These are phyloP conservation scores for Wakefieldia striispora DNA, from an alignment of 768 basidiomycete species.

Conservation along the genomic window DNA sequence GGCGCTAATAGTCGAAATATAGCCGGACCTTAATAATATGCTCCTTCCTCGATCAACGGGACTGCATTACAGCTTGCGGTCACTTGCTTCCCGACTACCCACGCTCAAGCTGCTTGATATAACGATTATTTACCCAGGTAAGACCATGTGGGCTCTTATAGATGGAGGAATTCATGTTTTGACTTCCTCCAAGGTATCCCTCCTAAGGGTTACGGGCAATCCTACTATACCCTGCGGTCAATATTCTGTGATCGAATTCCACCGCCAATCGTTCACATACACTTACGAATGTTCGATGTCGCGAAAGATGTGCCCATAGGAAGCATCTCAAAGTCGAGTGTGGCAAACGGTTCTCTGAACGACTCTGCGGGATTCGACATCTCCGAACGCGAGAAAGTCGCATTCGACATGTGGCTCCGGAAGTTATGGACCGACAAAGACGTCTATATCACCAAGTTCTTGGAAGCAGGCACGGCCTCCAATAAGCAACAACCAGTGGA, in stretches of 20 bases:
- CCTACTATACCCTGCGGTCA: constrained; percentile 85
- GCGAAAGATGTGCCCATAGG: constrained; percentile 67
- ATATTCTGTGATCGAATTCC: constrained; percentile 80
- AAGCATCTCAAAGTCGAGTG: constrained; percentile 40
- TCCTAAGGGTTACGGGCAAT: constrained; percentile 76
- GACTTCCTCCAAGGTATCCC: constrained; percentile 66
- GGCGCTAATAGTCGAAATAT: constrained; percentile 6
- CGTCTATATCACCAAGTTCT: constrained; percentile 64
- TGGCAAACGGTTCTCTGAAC: constrained; percentile 28
- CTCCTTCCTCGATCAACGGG: constrained; percentile 93
- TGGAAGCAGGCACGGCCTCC: constrained; percentile 49
- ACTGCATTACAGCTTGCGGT: constrained; percentile 78
- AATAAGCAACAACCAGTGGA: constrained; percentile 35
- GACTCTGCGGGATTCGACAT: constrained; percentile 46
- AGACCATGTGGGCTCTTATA: background rate
- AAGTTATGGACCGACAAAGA: constrained; percentile 87
- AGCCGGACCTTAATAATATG: constrained; percentile 80
- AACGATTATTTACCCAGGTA: constrained; percentile 90
- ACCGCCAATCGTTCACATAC: constrained; percentile 85
- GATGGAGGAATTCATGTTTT: background rate
- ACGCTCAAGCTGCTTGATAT: constrained; percentile 83
- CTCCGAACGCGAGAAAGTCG: constrained; percentile 53
- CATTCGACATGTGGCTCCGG: constrained; percentile 84
- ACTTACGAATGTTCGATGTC: constrained; percentile 78
- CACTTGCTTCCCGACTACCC: constrained; percentile 74